Conservation (phyloP, 2,329 filamentous ascomycete genomes). For the Fusarium succisae region DNA sequence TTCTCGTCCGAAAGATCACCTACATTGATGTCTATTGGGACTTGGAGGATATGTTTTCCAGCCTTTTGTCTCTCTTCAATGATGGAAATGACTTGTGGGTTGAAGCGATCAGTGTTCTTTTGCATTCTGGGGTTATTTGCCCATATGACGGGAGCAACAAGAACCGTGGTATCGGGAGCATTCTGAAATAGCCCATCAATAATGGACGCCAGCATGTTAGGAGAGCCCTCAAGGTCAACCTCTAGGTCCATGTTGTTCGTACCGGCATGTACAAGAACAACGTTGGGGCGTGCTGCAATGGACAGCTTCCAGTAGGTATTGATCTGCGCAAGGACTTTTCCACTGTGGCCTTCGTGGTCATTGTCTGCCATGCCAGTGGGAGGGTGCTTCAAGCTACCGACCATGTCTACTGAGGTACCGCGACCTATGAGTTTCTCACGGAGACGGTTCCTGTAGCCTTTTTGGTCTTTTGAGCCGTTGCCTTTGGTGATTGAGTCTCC, state of each 20-base stretch:
- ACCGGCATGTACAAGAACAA: conserved; percentile 22
- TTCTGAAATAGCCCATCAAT: conserved; percentile 1
- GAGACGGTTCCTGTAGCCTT: conserved; percentile 7
- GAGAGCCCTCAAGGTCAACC: neutral
- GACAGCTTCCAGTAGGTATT: conserved; percentile 4
- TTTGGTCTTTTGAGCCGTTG: conserved; percentile 8
- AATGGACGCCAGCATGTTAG: neutral
- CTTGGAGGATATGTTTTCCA: conserved; percentile 5
- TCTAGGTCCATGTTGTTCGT: conserved; percentile 26
- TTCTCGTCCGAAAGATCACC: conserved; percentile 16
- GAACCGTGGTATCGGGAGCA: conserved; percentile 4
- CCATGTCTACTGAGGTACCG: conserved; percentile 10
- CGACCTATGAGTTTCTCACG: neutral
- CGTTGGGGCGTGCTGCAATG: conserved; percentile 9
- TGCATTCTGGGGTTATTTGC: conserved; percentile 24
- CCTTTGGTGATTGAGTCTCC: conserved; percentile 34
- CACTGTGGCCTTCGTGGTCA: conserved; percentile 26
- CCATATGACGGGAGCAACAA: conserved; percentile 24
- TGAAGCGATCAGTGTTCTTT: conserved; percentile 15
- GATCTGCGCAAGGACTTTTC: conserved; percentile 3
- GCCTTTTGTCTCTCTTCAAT: neutral
- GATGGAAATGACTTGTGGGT: neutral
- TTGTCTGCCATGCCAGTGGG: conserved; percentile 15
- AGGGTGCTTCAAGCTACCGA: conserved; percentile 8
- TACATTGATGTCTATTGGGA: conserved; percentile 9